Base-by-base conservation (phyloP, 2,329 filamentous ascomycete species). In the Pseudogymnoascus verrucosus region DNA sequence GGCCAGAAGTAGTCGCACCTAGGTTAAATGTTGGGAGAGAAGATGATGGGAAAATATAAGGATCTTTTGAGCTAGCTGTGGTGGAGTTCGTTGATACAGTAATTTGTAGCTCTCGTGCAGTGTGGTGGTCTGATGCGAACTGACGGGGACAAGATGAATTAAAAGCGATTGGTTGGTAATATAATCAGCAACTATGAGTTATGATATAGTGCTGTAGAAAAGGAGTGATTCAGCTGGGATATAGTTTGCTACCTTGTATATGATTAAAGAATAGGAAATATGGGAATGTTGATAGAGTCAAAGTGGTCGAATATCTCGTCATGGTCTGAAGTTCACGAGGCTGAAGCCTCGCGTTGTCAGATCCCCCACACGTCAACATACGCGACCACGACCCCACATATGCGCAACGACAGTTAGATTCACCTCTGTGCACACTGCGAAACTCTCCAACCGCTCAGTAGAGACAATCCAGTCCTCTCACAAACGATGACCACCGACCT, bases 401-500 rank as follows among this genome's bases (percentile, higher is more conserved):
- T 57, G 51, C 26, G 47, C 47, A 57, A 21, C 51, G 16, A 57
- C 51, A 14, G 10, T 34, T 34, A 21, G 28, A 57, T 21, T 57
- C 28, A 16, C n/a, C n/a, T 21, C 26, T 36, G 10, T 21, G n/a
- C 11, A 36, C 28, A 36, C 51, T 12, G 26, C 28, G 28, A 34
- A 19, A 34, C 51, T 57, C 28, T 54, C 51, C 28, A 34, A 57
- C 28, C 26, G 7, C 3, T 2, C 11, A 34, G 28, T 21, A 16
- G 51, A 34, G 51, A 19, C 51, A 21, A 21, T 57, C 1, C n/a
- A 57, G 5, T 57, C n/a, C 7, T 21, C 16, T 36, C 26, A 57
- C 21, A 23, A 47, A 61, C 37, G 4, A 70, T 69, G 68, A 36
- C 61, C 14, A 51, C 36, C 10, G 69, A 69, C 14, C 47, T 62